Conservation (phyloP, 352 stramenopile genomes). For the Achlya hypogyna region DNA sequence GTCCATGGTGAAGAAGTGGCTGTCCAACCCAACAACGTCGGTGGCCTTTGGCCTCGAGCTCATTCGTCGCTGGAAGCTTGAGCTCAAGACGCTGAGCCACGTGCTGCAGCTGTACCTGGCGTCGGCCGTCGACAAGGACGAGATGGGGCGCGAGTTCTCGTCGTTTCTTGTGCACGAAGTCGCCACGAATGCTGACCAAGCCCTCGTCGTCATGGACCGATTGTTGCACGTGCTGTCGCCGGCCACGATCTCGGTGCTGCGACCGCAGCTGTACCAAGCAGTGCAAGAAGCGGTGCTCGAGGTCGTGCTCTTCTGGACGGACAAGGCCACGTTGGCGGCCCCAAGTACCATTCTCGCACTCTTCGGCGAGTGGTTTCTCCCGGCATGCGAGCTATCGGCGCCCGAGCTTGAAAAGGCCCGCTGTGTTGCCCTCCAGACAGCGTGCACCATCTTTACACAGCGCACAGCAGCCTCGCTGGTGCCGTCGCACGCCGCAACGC, state of each 20-base stretch:
- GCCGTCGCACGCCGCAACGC: constrained; percentile 47
- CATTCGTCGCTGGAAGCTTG: constrained; percentile 78
- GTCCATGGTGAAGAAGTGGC: constrained; percentile 67
- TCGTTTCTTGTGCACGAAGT: constrained; percentile 45
- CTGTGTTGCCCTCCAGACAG: constrained; percentile 63
- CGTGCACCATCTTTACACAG: constrained; percentile 70
- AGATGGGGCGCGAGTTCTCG: constrained; percentile 1
- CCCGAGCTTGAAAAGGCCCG: constrained; percentile 66
- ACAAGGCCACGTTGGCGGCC: constrained; percentile 39
- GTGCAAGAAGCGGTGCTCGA: constrained; percentile 71
- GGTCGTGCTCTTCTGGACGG: constrained; percentile 70
- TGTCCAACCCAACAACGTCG: constrained; percentile 48
- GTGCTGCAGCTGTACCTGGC: constrained; percentile 7
- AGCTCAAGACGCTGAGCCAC: constrained; percentile 28
- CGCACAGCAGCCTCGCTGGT: constrained; percentile 53
- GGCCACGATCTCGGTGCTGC: constrained; percentile 52
- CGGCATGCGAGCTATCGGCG: constrained; percentile 64
- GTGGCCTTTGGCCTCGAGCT: constrained; percentile 56
- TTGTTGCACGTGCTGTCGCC: constrained; percentile 68
- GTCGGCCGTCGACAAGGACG: constrained; percentile 2
- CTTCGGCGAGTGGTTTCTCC: constrained; percentile 81
- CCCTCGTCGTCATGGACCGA: constrained; percentile 68
- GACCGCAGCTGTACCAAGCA: constrained; percentile 52
- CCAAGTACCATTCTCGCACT: constrained; percentile 75
- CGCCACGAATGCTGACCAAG: constrained; percentile 36